Evolutionary conservation across 2,329 filamentous ascomycete genomes (phyloP), one percentile per base, ranked within the genome.

Genomic region (Diaporthe citrichinensis): DNA sequence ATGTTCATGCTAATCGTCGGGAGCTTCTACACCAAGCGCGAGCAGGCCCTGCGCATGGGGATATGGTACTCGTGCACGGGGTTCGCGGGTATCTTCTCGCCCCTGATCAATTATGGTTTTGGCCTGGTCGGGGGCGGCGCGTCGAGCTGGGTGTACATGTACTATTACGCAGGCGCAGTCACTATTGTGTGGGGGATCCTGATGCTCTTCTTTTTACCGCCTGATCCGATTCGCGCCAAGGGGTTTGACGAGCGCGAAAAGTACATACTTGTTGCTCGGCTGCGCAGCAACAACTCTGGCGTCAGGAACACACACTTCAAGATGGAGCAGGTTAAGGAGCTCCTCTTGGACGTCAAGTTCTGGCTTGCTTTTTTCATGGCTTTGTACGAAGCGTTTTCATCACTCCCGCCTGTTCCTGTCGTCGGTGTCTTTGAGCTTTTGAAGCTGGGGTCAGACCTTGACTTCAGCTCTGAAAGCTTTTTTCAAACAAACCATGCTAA

Each of bases 1-100:
- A 88, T 88, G 59, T 91, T 90, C 75, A 90, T 90, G 84, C 84
- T 89, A 69, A 88, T 90, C 58, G 85, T 89, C 39, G 80, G 80
- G 9, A 80, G 78, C 23, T 87, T 82, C 80, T 87, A 86, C 65
- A 86, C 81, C n/a, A 84, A 85, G 61, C 78, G 83, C 67, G 84
- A 87, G 72, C 82, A 86, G 77, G 82, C 85, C 15, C 78, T 84
- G 78, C 80, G 83, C 3, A 84, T 84, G 79, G 81, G 83, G n/a
- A 80, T 84, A 14, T 86, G 84, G 84, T 86, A 86, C 76, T 87
- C 78, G 55, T 85, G 82, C 76, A 86, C 84, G 0, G 86, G 87
- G 4, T 86, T 86, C 65, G 85, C 86, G 15, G 84, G 84, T 0
- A 82, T 87, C 36, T 81, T 89, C 39, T 85, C 85, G 0, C 87